A percentile compares a stretch with the other conserved stretches of the same genome.
Evolutionary conservation across 371 early-diverging fungal species (phyloP).

Genomic region (Haplosporangium sp.): DNA sequence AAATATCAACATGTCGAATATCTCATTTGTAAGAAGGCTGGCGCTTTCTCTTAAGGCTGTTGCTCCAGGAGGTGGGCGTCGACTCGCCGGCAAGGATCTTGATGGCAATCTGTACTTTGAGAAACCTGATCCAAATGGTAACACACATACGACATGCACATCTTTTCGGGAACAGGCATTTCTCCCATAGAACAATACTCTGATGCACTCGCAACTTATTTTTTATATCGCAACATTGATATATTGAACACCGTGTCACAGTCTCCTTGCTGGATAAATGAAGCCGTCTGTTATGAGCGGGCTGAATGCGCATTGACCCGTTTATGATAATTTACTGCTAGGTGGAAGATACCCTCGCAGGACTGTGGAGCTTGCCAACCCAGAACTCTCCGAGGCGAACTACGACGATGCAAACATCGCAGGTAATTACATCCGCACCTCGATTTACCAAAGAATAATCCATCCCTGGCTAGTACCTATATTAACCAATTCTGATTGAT

Average conservation of each 20-base stretch:
- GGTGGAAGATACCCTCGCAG: slow-evolving; percentile 48
- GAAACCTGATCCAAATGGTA: slow-evolving; percentile 69
- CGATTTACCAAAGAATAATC: neutral
- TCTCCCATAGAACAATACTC: no score
- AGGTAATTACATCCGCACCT: slow-evolving; percentile 55
- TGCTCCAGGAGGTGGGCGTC: slow-evolving; percentile 68
- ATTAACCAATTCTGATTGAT: neutral
- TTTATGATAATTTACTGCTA: slow-evolving; percentile 7
- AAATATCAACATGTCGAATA: slow-evolving; percentile 19
- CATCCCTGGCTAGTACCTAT: neutral
- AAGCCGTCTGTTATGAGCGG: no score
- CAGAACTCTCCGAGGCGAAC: slow-evolving; percentile 48
- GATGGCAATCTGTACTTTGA: slow-evolving; percentile 81
- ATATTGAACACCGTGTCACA: no score
- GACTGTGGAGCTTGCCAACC: slow-evolving; percentile 46
- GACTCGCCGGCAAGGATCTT: slow-evolving; percentile 69
- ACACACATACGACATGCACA: no score
- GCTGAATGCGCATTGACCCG: neutral
- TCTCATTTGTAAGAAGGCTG: slow-evolving; percentile 35
- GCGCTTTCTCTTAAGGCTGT: slow-evolving; percentile 41
- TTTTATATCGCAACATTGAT: no score
- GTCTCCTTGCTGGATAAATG: no score
- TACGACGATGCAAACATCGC: slow-evolving; percentile 65
- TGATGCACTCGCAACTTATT: no score
- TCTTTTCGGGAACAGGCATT: no score